Base-by-base conservation (phyloP, 2,329 filamentous ascomycete genomes). In the Fusarium sp. region DNA sequence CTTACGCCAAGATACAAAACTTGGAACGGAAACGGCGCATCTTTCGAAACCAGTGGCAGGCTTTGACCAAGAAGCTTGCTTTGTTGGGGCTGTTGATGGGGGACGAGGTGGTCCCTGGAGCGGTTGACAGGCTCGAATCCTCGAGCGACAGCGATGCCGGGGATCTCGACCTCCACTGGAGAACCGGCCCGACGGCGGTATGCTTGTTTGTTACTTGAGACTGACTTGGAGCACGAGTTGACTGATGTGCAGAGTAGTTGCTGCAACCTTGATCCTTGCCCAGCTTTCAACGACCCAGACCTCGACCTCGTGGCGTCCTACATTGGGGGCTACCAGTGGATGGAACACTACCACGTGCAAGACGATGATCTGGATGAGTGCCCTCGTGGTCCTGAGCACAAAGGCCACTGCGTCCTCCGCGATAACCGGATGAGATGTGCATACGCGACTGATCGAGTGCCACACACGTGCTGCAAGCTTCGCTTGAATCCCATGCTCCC, bases 261-360 rank as follows among this genome's bases (percentile, higher is more conserved):
- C 33, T 75, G 73, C 65, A 75, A 75, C 57, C 38, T 74, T 38
- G 36, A 50, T 27, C 71, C 71, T 11, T 72, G 69, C 25, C 68
- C 69, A 33, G 50, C 69, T 6, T 65, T 70, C 64, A 66, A 70
- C 38, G 62, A 68, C 35, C 64, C 68, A 6, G 65, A 70, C 3
- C 31, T 71, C 9, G 71, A 74, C 29, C 65, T 74, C 5, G 68
- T 73, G 6, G 69, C 71, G 22, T 63, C 66, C 3, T 67, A 65
- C 13, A 61, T 75, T 22, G 71, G 71, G n/a, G 69, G 66, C 16
- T 68, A 68, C 33, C 62, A n/a, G 10, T 64, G 54, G 45, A 68
- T 72, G 54, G 64, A 70, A 29, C 73, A 75, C 47, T 72, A 75
- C 62, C 73, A 75, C 38, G 65, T 75, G 16, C 69, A 69, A 50